A percentile compares a stretch with the other conserved stretches of the same genome.
These are phyloP conservation scores for Penicillium sp. DNA, from an alignment of 2,329 filamentous ascomycete species.

Conservation along the genomic window DNA sequence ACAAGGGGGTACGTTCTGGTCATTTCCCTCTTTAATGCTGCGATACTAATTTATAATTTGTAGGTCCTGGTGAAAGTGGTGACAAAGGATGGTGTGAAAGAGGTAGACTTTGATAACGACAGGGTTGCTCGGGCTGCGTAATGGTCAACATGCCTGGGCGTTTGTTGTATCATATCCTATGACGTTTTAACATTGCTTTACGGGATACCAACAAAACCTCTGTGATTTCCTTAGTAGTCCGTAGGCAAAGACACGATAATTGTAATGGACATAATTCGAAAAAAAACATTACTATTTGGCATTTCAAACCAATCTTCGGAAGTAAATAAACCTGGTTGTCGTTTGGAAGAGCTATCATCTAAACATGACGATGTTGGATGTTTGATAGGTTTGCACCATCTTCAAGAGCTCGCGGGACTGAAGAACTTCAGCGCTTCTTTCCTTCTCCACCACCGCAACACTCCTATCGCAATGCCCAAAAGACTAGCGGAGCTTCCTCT, in stretches of 20 bases:
- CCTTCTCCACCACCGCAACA: conserved; percentile 12
- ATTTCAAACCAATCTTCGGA: neutral
- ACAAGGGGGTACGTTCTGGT: conserved; percentile 76
- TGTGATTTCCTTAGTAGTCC: neutral
- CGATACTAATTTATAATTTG: conserved; percentile 16
- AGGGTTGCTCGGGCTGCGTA: conserved; percentile 55
- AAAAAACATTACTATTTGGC: no score
- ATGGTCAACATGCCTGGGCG: conserved; percentile 30
- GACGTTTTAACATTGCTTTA: conserved; percentile 32
- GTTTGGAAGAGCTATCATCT: neutral
- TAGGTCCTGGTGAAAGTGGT: conserved; percentile 76
- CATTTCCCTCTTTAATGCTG: neutral
- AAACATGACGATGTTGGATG: conserved; percentile 4
- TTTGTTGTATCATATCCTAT: conserved; percentile 31
- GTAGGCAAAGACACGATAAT: neutral
- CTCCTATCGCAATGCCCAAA: conserved; percentile 44
- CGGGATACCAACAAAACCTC: conserved; percentile 23
- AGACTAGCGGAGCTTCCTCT: conserved; percentile 47
- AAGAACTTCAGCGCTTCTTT: conserved; percentile 20
- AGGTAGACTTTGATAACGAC: conserved; percentile 83
- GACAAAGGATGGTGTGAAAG: conserved; percentile 87
- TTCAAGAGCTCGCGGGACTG: conserved; percentile 18
- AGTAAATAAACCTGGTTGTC: neutral
- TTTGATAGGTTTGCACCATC: conserved; percentile 27
- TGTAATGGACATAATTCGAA: neutral